Evolutionary conservation across 176 grass and related monocot species (phyloP).

Genomic region (Oryza glumipatula): DNA sequence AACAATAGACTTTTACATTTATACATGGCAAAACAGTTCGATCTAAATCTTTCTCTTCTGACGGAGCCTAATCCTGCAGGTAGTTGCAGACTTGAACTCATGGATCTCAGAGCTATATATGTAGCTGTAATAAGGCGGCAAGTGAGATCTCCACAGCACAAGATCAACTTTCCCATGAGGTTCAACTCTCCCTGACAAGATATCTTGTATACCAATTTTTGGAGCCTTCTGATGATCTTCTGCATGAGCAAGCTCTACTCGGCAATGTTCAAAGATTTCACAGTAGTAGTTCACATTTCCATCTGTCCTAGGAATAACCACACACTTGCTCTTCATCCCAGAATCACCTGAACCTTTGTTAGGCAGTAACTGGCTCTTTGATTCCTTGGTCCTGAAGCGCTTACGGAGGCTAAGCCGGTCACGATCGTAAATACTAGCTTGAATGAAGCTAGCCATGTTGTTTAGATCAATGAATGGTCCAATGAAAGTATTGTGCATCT

Average conservation of each 20-base stretch:
- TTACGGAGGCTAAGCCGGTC: neutral
- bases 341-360: neutral
- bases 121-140: no score
- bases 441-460: neutral
- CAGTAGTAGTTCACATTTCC: neutral
- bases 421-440: neutral
- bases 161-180: neutral
- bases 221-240: neutral
- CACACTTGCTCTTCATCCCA: neutral
- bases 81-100: no score
- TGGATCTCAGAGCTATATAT: no score
- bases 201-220: neutral
- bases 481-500: neutral
- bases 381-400: neutral
- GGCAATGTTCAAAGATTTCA: neutral
- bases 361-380: neutral
- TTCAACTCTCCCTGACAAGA: neutral
- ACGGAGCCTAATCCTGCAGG: no score
- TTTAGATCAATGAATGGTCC: neutral
- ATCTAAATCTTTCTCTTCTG: no score
- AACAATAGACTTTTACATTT: no score
- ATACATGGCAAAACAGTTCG: no score
- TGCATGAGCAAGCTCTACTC: neutral
- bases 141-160: no score
- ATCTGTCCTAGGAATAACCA: neutral